These are phyloP conservation scores for Phanerochaete carnosa DNA, from an alignment of 768 basidiomycete species.

Conservation along the genomic window DNA sequence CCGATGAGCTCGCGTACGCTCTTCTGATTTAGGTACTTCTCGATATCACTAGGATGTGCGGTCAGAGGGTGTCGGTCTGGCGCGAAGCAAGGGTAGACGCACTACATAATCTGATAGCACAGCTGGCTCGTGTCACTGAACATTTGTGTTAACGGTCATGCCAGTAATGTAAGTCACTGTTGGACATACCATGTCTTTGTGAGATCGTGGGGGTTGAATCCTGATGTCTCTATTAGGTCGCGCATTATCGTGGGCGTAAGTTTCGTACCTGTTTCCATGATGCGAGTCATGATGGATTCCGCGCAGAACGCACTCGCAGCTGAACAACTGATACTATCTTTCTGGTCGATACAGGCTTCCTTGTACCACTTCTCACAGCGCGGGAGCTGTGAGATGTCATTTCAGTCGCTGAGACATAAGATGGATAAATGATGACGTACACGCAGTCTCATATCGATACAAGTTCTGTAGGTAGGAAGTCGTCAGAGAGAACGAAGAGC, in stretches of 20 bases:
- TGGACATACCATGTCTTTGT: slow-evolving; percentile 44
- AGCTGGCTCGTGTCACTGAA: background rate
- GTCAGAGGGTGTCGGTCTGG: background rate
- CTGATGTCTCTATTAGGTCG: slow-evolving; percentile 31
- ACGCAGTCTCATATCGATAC: slow-evolving; percentile 30
- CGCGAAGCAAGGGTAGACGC: background rate
- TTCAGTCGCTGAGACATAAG: slow-evolving; percentile 20
- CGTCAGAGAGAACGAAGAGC: background rate
- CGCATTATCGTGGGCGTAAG: slow-evolving; percentile 61
- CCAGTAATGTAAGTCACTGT: slow-evolving; percentile 4
- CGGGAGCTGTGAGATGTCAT: slow-evolving; percentile 36
- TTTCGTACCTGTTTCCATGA: slow-evolving; percentile 25
- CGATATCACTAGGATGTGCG: slow-evolving; percentile 37
- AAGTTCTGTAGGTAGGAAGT: background rate
- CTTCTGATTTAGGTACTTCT: slow-evolving; percentile 57
- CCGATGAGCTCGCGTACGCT: slow-evolving; percentile 54
- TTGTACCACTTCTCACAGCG: slow-evolving; percentile 38
- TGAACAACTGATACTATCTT: slow-evolving; percentile 38
- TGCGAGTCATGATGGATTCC: slow-evolving; percentile 19
- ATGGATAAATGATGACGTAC: slow-evolving; percentile 33
- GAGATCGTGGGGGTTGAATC: slow-evolving; percentile 62
- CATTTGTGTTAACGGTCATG: slow-evolving; percentile 1
- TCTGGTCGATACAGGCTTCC: slow-evolving; percentile 35
- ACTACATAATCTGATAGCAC: background rate
- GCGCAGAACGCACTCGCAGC: slow-evolving; percentile 38